Base-by-base conservation (phyloP, 768 basidiomycete genomes). In the Lactarius hatsudake region DNA sequence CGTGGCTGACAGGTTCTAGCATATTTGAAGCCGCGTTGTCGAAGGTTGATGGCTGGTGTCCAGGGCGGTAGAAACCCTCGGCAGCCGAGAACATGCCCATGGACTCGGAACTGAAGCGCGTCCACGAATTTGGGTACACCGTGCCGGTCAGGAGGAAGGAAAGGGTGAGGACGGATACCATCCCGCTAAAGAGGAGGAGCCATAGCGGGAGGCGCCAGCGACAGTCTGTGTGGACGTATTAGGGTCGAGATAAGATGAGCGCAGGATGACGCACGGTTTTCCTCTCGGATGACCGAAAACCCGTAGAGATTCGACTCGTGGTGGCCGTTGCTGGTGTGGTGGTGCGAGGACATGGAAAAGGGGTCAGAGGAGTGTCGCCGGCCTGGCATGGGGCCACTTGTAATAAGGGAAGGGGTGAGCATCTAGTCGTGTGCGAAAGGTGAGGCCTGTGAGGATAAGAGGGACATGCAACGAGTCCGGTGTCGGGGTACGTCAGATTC, bases 161-260 rank as follows among this genome's bases (percentile, higher is more conserved):
- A 34, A 67, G 62, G 10, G 66, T 67, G 40, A 63, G 34, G 51
- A 63, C 43, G 23, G 66, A 67, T 23, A 63, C 66, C 13, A 45
- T 63, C 40, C 9, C 66, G 30, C 62, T 48, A 30, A 67, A 67
- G n/a, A 67, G 58, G 51, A 63, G 57, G 51, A 67, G 66, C 66
- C 66, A 67, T 38, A 67, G 57, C 1, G 66, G 66, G 28, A 67
- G 66, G 34, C 42, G 62, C 66, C 66, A 63, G 32, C 57, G 66
- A 12, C 32, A 59, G 32, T 26, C 62, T 67, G 38, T 3, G 43
- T 9, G 55, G 53, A 8, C 9, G 43, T 18, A 32, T 20, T 34
- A 57, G 18, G 66, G 2, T 15, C 2, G 26, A 53, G 51, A 53
- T 53, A 59, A 43, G 9, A 28, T 20, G 26, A 10, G 8, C 4